Conservation (phyloP, 176 grass and related monocot species). For the Triticum dicoccoides region DNA sequence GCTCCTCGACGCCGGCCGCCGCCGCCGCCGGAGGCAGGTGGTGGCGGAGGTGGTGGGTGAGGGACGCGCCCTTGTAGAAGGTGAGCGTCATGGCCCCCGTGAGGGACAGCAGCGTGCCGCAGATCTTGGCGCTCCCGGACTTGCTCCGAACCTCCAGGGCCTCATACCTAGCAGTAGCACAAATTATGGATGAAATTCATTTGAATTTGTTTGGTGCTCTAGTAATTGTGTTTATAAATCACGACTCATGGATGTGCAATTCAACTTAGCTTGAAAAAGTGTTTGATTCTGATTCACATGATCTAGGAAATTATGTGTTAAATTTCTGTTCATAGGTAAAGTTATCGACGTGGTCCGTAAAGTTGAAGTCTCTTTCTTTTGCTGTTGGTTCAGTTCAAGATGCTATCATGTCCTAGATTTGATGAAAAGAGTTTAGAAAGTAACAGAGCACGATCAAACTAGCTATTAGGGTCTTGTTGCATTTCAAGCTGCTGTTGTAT, state of each 20-base stretch:
- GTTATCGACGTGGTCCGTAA: not conserved
- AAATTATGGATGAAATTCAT: not conserved
- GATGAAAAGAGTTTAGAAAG: not conserved
- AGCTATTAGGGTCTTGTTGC: not conserved
- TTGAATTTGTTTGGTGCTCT: not conserved
- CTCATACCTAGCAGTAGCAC: constrained; percentile 42
- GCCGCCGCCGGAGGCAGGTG: not conserved
- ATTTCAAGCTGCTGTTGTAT: not conserved
- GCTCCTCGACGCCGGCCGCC: not conserved
- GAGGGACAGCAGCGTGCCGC: constrained; percentile 62
- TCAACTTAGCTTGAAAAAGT: not conserved
- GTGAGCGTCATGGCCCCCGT: constrained; percentile 62
- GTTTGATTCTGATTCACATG: not conserved
- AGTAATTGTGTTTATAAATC: not conserved
- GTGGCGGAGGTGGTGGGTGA: constrained; percentile 22
- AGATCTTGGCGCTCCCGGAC: constrained; percentile 67
- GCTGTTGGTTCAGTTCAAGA: not conserved
- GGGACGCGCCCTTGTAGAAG: constrained; percentile 60
- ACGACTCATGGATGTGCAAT: not conserved
- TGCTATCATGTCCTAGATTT: not conserved
- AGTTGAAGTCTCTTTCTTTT: not conserved
- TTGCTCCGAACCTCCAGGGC: constrained; percentile 61
- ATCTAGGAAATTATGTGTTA: not conserved
- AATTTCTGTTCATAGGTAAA: not conserved
- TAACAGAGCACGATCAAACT: not conserved